A percentile compares a stretch with the other conserved stretches of the same genome.
Evolutionary conservation across 768 basidiomycete genomes (phyloP).

Genomic region (Kwoniella sp.): DNA sequence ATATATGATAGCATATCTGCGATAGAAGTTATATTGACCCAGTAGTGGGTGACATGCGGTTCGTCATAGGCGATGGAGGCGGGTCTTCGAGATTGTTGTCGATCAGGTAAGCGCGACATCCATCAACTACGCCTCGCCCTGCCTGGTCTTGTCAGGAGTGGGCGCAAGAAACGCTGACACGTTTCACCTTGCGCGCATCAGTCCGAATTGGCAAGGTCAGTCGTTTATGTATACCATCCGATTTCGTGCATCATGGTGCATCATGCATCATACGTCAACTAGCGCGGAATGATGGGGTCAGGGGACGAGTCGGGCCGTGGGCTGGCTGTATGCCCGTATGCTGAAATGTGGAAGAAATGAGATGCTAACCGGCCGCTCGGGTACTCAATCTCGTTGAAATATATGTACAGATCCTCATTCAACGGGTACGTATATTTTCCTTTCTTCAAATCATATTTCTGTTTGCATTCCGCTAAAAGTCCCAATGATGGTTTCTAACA

Average conservation of each 20-base stretch:
- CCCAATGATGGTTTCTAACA: neutral
- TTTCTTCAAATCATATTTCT: neutral
- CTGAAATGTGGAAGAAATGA: neutral
- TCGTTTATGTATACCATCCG: neutral
- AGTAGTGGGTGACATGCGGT: no score
- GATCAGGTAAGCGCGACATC: conserved; percentile 57
- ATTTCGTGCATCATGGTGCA: neutral
- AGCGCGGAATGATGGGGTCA: conserved; percentile 2
- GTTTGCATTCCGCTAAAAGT: neutral
- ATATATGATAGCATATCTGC: no score
- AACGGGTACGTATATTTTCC: conserved; percentile 66
- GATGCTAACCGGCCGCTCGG: conserved; percentile 21
- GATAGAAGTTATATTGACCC: no score
- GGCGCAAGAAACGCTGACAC: no score
- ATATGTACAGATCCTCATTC: conserved; percentile 73
- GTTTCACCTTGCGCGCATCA: no score
- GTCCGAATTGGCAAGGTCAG: conserved; percentile 79
- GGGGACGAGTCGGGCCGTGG: no score
- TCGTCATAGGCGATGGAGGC: conserved; percentile 96
- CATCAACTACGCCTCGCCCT: no score
- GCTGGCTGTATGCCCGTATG: no score
- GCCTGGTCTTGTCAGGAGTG: no score
- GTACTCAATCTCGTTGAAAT: neutral
- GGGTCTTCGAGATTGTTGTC: conserved; percentile 90
- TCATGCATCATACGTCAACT: conserved; percentile 13